Evolutionary conservation across 306 rosid genomes (phyloP), one percentile per base, ranked within the genome.

Genomic region (Ceratonia siliqua): DNA sequence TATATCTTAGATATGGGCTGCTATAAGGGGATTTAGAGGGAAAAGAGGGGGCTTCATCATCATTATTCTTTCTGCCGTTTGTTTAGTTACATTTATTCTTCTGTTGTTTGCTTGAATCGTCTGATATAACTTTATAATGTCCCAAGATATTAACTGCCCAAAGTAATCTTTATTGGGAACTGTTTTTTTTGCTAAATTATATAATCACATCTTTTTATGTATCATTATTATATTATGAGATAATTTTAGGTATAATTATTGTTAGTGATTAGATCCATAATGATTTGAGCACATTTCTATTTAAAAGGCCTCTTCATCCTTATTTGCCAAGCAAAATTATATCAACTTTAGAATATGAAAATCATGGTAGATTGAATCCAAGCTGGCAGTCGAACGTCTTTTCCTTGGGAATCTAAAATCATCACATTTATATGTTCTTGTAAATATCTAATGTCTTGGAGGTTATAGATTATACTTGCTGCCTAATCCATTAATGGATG

Each of bases 281-380:
- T 79, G 25, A 15, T 68, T 78, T 62, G 59, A 72, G 78, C 75
- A 85, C 57, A 75, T 77, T 64, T 75, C 61, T 68, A 28, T 70
- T 72, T 41, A 21, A 1, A 43, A 38, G 54, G 48, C 25, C 57
- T 77, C 68, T 74, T 77, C 76, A 66, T 41, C 50, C 3, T 5
- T 59, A 27, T 75, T 67, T 79, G 82, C 48, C 70, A 22, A 33
- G 54, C 18, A 24, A 57, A 82, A 61, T 56, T 54, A 48, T 63
- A 28, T n/a, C 17, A 69, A 75, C 76, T 63, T 74, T 61, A 58
- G 56, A 42, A 43, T 30, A 49, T 35, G 65, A 70, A 66, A 67
- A 67, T 62, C 80, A 68, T 32, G 75, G 21, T 73, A 8, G 74
- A 58, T 50, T 74, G 81, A 73, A 48, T 82, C 86, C 84, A 35